Conservation (phyloP, 768 basidiomycete species). For the Amanita brunnescens region DNA sequence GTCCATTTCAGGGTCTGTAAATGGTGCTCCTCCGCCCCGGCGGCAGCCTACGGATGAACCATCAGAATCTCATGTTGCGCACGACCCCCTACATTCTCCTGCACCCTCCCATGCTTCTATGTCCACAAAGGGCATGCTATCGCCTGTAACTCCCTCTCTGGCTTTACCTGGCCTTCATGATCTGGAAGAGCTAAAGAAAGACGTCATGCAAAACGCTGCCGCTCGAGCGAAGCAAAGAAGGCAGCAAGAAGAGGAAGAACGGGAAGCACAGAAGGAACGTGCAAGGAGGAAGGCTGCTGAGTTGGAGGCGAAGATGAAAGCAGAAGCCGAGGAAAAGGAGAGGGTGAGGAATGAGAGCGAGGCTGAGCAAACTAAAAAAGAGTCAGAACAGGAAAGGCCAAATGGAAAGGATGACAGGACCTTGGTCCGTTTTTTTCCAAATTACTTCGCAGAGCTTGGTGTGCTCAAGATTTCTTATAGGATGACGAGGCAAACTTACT, state of each 20-base stretch:
- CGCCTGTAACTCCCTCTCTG: slow-evolving; percentile 20
- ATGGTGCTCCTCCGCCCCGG: slow-evolving; percentile 21
- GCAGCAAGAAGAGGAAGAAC: slow-evolving; percentile 76
- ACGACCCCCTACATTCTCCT: slow-evolving; percentile 35
- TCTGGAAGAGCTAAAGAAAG: slow-evolving; percentile 61
- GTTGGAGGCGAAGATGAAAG: slow-evolving; percentile 59
- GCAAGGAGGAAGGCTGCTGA: slow-evolving; percentile 75
- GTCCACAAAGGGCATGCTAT: slow-evolving; percentile 21
- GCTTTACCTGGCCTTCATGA: slow-evolving; percentile 31
- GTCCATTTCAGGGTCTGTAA: slow-evolving; percentile 23
- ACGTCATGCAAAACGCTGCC: slow-evolving; percentile 77
- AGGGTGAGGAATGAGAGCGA: slow-evolving; percentile 13
- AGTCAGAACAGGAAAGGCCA: slow-evolving; percentile 9
- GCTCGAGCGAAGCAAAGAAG: slow-evolving; percentile 74
- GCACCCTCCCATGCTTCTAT: slow-evolving; percentile 33
- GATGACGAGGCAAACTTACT: slow-evolving; percentile 31
- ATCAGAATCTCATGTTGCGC: slow-evolving; percentile 18
- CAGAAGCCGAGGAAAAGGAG: slow-evolving; percentile 28
- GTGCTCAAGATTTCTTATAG: slow-evolving; percentile 12
- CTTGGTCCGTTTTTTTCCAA: slow-evolving; percentile 10
- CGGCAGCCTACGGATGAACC: slow-evolving; percentile 22
- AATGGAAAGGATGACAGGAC: slow-evolving; percentile 7
- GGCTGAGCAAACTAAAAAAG: slow-evolving; percentile 16
- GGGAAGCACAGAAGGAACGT: slow-evolving; percentile 72
- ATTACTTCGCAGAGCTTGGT: not conserved